Percentiles rank a stretch among this genome's conserved stretches.
phyloP scores from a whole-genome alignment of 352 stramenopile genomes.

The Globisporangium echinulatum region DNA sequence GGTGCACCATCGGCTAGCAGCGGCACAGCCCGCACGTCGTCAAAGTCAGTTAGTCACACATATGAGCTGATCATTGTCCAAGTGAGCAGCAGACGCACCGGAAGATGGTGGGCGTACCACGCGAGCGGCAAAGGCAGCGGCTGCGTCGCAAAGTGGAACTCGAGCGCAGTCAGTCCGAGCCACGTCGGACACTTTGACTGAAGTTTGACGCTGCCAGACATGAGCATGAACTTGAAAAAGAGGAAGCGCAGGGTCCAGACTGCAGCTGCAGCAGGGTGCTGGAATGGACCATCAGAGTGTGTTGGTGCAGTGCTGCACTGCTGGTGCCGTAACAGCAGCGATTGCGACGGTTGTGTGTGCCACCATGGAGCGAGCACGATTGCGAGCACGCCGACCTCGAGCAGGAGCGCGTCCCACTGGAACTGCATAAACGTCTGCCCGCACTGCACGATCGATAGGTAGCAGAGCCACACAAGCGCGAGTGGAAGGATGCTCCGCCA shows the following conservation, averaged over 20 bases:
- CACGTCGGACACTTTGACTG: constrained; percentile 88
- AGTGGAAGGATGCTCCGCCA: constrained; percentile 32
- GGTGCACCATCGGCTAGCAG: constrained; percentile 58
- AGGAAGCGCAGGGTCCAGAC: constrained; percentile 81
- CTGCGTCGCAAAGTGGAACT: constrained; percentile 91
- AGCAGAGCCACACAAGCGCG: constrained; percentile 46
- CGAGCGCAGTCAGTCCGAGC: constrained; percentile 82
- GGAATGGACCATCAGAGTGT: constrained; percentile 16
- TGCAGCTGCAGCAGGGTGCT: constrained; percentile 17
- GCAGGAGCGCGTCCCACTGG: constrained; percentile 90
- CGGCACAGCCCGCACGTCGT: not conserved
- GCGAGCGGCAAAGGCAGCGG: constrained; percentile 70
- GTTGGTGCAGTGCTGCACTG: not conserved
- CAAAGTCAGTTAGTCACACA: not conserved
- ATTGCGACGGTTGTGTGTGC: not conserved
- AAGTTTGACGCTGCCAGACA: constrained; percentile 89
- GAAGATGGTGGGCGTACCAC: constrained; percentile 84
- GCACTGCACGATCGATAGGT: constrained; percentile 68
- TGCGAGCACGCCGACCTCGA: constrained; percentile 79
- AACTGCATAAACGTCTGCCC: constrained; percentile 89
- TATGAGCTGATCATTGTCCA: not conserved
- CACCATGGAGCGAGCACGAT: constrained; percentile 46
- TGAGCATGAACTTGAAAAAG: constrained; percentile 94
- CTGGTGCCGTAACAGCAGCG: not conserved
- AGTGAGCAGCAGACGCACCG: constrained; percentile 22